Base-by-base conservation (phyloP, 176 grass and related monocot species). In the Triticum urartu region DNA sequence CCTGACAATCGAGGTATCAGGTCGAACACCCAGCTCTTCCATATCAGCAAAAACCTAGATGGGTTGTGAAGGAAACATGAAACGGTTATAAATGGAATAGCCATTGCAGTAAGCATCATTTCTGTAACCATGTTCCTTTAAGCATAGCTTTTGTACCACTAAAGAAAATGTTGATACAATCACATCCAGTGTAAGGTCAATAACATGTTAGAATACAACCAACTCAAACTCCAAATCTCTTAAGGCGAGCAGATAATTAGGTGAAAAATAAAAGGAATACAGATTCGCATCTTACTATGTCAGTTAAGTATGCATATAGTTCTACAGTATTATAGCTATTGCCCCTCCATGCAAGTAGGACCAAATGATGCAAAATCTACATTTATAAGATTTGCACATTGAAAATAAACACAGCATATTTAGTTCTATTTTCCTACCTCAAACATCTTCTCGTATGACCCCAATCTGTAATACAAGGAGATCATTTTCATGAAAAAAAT, bases 41-140 rank as follows among this genome's bases (percentile, higher is more conserved):
- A 98, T 98, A 89, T 98, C 97, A 88, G 94, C 97, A 88, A 98
- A 96, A 67, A 94, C 63, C 97, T 98, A 32, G 25, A 84, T 3
- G 75, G 60, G 56, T 63, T 50, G 18, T 0, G 3, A 63, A 4
- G 32, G 21, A 91, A 18, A 77, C 32, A 88, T 50, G 25, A 39
- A 52, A 78, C 21, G 36, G 26, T 72, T 82, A 82, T 10, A 72
- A 86, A 43, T 6, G 43, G 38, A 78, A 78, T 3, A 73, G 15
- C 4, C 11, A 5, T 36, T 76, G 22, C 4, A 6, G 74, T 20
- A 84, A 76, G 26, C 68, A 77, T 63, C 6, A 50, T 34, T 61
- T 25, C 32, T 76, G 17, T 15, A 85, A 5, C 24, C 0, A 69
- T 39, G 5, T 81, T 83, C 87, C 59, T 28, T 30, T 24, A 61